Base-by-base conservation (phyloP, 2,329 filamentous ascomycete genomes). In the Pezizomycotina sp. region DNA sequence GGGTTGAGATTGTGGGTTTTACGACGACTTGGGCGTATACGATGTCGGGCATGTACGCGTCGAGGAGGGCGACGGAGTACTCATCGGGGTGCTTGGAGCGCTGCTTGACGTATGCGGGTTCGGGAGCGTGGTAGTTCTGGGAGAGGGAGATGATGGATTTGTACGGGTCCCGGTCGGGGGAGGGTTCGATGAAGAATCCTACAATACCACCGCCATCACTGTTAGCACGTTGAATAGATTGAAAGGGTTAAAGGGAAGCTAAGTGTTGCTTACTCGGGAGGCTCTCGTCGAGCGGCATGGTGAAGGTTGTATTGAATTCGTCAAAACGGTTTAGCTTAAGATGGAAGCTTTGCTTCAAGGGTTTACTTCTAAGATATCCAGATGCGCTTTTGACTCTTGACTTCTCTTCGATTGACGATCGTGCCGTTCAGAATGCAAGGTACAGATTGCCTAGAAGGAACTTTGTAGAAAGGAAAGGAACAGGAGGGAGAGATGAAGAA, bases 11-110 rank as follows among this genome's bases (percentile, higher is more conserved):
- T 56, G 82, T 76, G 5, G 86, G 86, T 50, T 73, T 69, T 36
- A 92, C 71, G 12, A 86, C 62, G 14, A 92, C 78, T 56, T 95
- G 86, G 45, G 73, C 89, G 52, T 77, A 95, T 38, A 95, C 64
- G 38, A 95, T 71, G 19, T 82, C 79, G 1, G 77, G 68, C 48
- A 77, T 75, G 58, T 74, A 74, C 15, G 81, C 74, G 55, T 95
- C 86, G 57, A 79, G 78, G 2, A 95, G 66, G 24, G 80, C 86
- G 42, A 78, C 69, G 25, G 79, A 84, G 57, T 93, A 98, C 56
- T 77, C 78, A 59, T 86, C 89, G 1, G 83, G 79, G 52, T 89
- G 74, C 42, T 75, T 69, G 47, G 78, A 74, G 48, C 76, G 74
- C 21, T 93, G 63, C 27, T 51, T 49, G n/a, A 76, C 65, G 58